Evolutionary conservation across 1,284 basidiomycete species (phyloP), one percentile per base, ranked within the genome.

Genomic region (Rhodofomes roseus): DNA sequence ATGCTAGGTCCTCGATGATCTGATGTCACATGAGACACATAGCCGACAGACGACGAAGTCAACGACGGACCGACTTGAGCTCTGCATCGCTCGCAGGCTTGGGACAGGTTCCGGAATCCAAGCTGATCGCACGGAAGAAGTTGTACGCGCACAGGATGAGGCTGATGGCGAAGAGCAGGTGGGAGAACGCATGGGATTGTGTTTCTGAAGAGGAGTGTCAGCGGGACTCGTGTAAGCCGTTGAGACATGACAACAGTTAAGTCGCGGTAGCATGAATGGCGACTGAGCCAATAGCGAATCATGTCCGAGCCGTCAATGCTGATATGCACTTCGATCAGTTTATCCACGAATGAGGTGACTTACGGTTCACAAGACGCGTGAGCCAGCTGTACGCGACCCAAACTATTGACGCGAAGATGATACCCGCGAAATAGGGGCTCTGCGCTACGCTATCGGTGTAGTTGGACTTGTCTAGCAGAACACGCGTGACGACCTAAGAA

Each of bases 51-150:
- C 3, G 9, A 51, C 4, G 14, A 9, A 14, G 44, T 2, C n/a
- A 54, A 55, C 44, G 18, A n/a, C 74, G 53, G 60, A 91, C 91
- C 58, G 89, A 83, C 78, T 92, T 95, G 34, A 95, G 76, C 71
- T 96, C 94, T 43, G 83, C 86, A 64, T 93, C 90, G 60, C 84
- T 91, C 1, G 83, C 76, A 0, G 93, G 89, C 58, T 86, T 86
- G 0, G 93, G 91, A 59, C 94, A 93, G 57, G 85, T 87, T n/a
- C 96, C 96, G 1, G 96, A 90, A 71, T 98, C 95, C 52, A 96
- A 79, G 0, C 86, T 91, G 56, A 96, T 86, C 1, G 95, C 83
- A 55, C 91, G 86, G 82, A 94, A 95, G 72, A 98, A 95, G 76
- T 93, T 95, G 78, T 92, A 95, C 1, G 81, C 77, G 70, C 95